Conservation (phyloP, 2,329 filamentous ascomycete species). For the Xylariaceae sp. region DNA sequence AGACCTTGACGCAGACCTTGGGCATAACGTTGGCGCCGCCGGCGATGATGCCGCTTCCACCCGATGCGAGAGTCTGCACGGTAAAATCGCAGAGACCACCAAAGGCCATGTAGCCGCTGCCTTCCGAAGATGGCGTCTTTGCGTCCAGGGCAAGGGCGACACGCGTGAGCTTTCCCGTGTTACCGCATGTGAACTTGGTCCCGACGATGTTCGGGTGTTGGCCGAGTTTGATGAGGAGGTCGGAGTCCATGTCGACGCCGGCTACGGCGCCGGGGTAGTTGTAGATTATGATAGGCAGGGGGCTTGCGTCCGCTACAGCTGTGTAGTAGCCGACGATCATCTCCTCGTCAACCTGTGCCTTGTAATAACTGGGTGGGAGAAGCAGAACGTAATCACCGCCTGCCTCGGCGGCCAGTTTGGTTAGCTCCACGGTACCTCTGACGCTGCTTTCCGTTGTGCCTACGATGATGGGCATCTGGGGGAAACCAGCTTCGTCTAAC, state of each 20-base stretch:
- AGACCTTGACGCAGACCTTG: slow-evolving; percentile 72
- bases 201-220: slow-evolving; percentile 79
- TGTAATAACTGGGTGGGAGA: slow-evolving; percentile 80
- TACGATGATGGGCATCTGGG: slow-evolving; percentile 70
- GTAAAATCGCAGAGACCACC: slow-evolving; percentile 87
- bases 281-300: slow-evolving; percentile 77
- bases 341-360: slow-evolving; percentile 67
- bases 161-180: slow-evolving; percentile 81
- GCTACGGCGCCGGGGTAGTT: slow-evolving; percentile 86
- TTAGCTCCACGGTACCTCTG: slow-evolving; percentile 70
- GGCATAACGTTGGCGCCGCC: slow-evolving; percentile 82
- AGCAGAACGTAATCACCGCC: slow-evolving; percentile 78
- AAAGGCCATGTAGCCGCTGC: slow-evolving; percentile 74
- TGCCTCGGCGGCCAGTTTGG: slow-evolving; percentile 58
- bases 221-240: slow-evolving; percentile 74
- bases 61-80: slow-evolving; percentile 70
- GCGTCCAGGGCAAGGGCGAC: slow-evolving; percentile 69
- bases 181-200: slow-evolving; percentile 88
- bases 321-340: slow-evolving; percentile 69
- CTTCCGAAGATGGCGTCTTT: slow-evolving; percentile 55
- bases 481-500: slow-evolving; percentile 73
- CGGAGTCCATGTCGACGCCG: slow-evolving; percentile 85
- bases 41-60: slow-evolving; percentile 78
- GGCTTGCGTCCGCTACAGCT: slow-evolving; percentile 67
- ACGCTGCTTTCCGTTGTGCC: slow-evolving; percentile 79